phyloP scores from a whole-genome alignment of 2,329 filamentous ascomycete genomes.

The Cladosporium sp. region DNA sequence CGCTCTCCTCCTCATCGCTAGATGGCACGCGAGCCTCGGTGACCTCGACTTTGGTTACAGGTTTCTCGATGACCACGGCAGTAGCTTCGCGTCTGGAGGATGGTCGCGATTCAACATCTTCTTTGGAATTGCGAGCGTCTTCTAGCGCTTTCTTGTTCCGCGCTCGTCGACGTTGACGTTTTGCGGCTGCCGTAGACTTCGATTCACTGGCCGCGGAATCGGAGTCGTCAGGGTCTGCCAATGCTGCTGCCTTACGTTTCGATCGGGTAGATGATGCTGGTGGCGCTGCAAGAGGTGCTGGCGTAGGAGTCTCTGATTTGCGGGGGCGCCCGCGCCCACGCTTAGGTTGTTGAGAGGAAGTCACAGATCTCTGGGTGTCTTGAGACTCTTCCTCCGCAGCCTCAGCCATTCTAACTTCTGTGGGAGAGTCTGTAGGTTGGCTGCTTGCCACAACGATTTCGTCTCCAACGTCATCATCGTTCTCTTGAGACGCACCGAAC shows the following conservation, averaged over 20 bases:
- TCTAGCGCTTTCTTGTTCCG: conserved; percentile 4
- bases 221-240: conserved; percentile 12
- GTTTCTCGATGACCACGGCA: conserved; percentile 2
- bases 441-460: conserved; percentile 37
- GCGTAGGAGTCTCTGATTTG: conserved; percentile 20
- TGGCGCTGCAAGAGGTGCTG: conserved; percentile 9
- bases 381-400: neutral
- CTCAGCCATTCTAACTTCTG: neutral
- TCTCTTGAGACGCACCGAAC: conserved; percentile 20
- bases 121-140: conserved; percentile 21
- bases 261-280: conserved; percentile 11
- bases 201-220: conserved; percentile 14
- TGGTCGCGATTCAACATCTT: conserved; percentile 16
- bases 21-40: neutral
- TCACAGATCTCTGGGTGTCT: neutral
- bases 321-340: conserved; percentile 24
- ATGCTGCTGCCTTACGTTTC: conserved; percentile 27
- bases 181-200: conserved; percentile 20
- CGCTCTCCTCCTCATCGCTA: conserved; percentile 3
- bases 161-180: conserved; percentile 13
- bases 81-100: conserved; percentile 2
- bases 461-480: conserved; percentile 34
- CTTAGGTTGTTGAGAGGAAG: conserved; percentile 16
- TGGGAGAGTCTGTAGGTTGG: conserved; percentile 15
- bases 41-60: neutral